Conservation (phyloP, 2,329 filamentous ascomycete genomes). For the Ophiocordyceps sinensis region DNA sequence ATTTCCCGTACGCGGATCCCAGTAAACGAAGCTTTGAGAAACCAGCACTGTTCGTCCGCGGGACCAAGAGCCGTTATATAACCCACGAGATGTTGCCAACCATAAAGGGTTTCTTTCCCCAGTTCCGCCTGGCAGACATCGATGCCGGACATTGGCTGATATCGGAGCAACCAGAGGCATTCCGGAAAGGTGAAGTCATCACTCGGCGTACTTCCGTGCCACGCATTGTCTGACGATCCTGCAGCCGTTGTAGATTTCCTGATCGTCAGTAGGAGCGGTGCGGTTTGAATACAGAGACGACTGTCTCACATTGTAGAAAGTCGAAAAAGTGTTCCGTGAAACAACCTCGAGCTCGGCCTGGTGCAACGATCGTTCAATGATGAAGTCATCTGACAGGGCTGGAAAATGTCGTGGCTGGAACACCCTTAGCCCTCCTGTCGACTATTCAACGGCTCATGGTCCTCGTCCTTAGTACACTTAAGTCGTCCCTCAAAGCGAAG, state of each 20-base stretch:
- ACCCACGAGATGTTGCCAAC: conserved; percentile 67
- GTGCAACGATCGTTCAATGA: too few relatives aligned
- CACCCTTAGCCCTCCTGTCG: too few relatives aligned
- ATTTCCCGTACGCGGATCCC: conserved; percentile 75
- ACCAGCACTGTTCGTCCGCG: conserved; percentile 67
- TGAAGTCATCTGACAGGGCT: too few relatives aligned
- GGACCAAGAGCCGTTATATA: conserved; percentile 64
- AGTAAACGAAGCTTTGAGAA: conserved; percentile 55
- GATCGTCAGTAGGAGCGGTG: too few relatives aligned
- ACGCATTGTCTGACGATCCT: neutral
- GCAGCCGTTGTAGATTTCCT: neutral
- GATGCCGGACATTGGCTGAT: conserved; percentile 81
- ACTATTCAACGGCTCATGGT: too few relatives aligned
- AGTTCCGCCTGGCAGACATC: conserved; percentile 58
- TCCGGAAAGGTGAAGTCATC: conserved; percentile 46
- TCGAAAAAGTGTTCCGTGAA: too few relatives aligned
- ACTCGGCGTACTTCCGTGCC: neutral
- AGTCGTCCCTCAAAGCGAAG: too few relatives aligned
- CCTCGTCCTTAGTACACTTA: too few relatives aligned
- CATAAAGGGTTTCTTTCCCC: conserved; percentile 70
- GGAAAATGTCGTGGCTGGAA: too few relatives aligned
- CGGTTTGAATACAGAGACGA: too few relatives aligned
- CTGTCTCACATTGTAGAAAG: too few relatives aligned
- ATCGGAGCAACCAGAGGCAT: conserved; percentile 72
- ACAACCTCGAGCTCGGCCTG: too few relatives aligned